These are phyloP conservation scores for Lecanicillium sp. DNA, from an alignment of 2,329 filamentous ascomycete species.

Conservation along the genomic window DNA sequence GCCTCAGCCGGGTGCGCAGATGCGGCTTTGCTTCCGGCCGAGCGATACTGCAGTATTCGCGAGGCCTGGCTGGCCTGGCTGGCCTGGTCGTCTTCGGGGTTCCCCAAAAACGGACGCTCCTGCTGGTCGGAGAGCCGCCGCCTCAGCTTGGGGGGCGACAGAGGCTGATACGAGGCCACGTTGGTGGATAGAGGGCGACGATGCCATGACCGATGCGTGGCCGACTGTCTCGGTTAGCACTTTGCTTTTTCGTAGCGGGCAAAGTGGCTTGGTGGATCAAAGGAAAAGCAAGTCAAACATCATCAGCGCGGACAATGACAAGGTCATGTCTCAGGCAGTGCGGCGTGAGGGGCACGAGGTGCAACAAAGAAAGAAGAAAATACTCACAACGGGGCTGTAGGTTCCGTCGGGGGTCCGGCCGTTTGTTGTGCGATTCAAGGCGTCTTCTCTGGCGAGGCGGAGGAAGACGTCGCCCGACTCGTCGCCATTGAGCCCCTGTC, in stretches of 20 bases:
- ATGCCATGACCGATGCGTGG: conserved; percentile 39
- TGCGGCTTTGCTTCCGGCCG: conserved; percentile 37
- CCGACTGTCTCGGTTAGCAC: conserved; percentile 34
- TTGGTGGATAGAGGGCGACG: conserved; percentile 50
- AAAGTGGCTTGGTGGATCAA: background rate
- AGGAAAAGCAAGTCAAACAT: background rate
- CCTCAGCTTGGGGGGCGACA: conserved; percentile 44
- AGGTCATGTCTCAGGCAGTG: background rate
- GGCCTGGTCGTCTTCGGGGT: conserved; percentile 39
- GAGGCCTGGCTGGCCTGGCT: conserved; percentile 30
- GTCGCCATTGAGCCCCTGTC: conserved; percentile 36
- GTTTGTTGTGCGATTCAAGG: conserved; percentile 32
- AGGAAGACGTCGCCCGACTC: conserved; percentile 55
- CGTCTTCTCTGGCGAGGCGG: conserved; percentile 51
- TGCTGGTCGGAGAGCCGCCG: conserved; percentile 54
- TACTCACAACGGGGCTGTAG: conserved; percentile 43
- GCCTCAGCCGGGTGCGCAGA: conserved; percentile 34
- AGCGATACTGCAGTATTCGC: conserved; percentile 41
- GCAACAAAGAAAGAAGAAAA: conserved; percentile 9
- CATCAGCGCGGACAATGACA: background rate
- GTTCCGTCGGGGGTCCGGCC: conserved; percentile 28
- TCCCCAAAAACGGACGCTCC: conserved; percentile 35
- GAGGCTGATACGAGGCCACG: conserved; percentile 40
- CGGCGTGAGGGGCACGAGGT: conserved; percentile 3
- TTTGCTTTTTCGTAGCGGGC: too few species aligned